A percentile compares a stretch with the other conserved stretches of the same genome.
phyloP scores from a whole-genome alignment of 768 basidiomycete species.

The Scleroderma bovista region DNA sequence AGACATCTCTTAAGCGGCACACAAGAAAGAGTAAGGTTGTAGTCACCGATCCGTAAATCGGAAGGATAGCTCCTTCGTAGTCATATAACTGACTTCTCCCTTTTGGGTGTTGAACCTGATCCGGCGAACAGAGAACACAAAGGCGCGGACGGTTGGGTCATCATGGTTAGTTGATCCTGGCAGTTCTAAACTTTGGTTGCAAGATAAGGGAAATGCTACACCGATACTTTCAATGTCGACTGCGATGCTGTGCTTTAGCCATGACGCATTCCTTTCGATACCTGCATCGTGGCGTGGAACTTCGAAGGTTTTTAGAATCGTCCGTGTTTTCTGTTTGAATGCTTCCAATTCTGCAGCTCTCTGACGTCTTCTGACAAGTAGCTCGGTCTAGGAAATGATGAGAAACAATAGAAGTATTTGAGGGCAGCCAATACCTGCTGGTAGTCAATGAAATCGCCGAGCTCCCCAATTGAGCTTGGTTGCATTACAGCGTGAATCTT shows the following conservation, averaged over 20 bases:
- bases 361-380: conserved; percentile 66
- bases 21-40: neutral
- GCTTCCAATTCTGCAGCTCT: conserved; percentile 73
- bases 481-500: conserved; percentile 93
- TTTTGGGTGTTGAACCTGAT: conserved; percentile 68
- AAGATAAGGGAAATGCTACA: conserved; percentile 82
- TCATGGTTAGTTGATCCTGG: conserved; percentile 36
- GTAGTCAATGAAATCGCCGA: conserved; percentile 85
- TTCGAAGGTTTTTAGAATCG: conserved; percentile 71
- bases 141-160: conserved; percentile 57
- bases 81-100: conserved; percentile 74
- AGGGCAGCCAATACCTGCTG: conserved; percentile 51
- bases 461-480: conserved; percentile 84
- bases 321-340: conserved; percentile 77
- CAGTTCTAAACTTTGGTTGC: conserved; percentile 52
- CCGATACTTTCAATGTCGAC: conserved; percentile 66
- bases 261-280: conserved; percentile 31
- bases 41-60: conserved; percentile 78
- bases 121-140: conserved; percentile 78
- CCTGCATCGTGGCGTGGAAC: conserved; percentile 36
- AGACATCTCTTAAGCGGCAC: conserved; percentile 5
- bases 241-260: conserved; percentile 52
- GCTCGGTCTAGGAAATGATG: conserved; percentile 52
- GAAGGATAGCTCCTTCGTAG: conserved; percentile 68
- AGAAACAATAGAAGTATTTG: conserved; percentile 3